Conservation (phyloP, 108 stramenopile species). For the Stephanodiscus triporus region DNA sequence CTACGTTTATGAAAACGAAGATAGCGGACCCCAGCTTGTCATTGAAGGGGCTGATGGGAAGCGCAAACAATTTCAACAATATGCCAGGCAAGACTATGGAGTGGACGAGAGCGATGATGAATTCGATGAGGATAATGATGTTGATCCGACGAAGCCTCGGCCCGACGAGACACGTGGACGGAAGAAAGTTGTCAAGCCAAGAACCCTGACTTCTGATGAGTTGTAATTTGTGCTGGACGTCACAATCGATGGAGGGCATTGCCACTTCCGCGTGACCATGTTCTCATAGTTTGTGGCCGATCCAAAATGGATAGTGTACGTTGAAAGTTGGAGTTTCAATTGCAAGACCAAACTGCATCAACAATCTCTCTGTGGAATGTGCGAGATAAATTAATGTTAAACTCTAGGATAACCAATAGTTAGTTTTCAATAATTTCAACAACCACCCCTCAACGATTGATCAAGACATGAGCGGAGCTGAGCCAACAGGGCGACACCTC, state of each 20-base stretch:
- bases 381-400: background rate
- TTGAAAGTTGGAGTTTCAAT: background rate
- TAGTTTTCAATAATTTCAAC: background rate
- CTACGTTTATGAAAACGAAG: constrained; percentile 68
- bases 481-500: constrained; percentile 70
- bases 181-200: constrained; percentile 49
- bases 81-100: constrained; percentile 32
- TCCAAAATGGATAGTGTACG: background rate
- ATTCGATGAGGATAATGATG: constrained; percentile 45
- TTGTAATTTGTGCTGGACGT: constrained; percentile 22
- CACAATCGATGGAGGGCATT: no score
- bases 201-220: constrained; percentile 48
- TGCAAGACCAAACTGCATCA: background rate
- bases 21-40: constrained; percentile 56
- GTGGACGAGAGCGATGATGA: constrained; percentile 49
- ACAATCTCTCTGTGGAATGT: background rate
- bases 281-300: no score
- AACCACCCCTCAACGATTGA: background rate
- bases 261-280: no score
- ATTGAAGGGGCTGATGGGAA: constrained; percentile 75
- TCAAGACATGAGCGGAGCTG: constrained; percentile 11
- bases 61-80: constrained; percentile 49
- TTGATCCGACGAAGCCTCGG: constrained; percentile 47
- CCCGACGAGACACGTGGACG: constrained; percentile 45
- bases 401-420: no score